Evolutionary conservation across 257 asterid species (phyloP).

Genomic region (Coffea eugenioides): DNA sequence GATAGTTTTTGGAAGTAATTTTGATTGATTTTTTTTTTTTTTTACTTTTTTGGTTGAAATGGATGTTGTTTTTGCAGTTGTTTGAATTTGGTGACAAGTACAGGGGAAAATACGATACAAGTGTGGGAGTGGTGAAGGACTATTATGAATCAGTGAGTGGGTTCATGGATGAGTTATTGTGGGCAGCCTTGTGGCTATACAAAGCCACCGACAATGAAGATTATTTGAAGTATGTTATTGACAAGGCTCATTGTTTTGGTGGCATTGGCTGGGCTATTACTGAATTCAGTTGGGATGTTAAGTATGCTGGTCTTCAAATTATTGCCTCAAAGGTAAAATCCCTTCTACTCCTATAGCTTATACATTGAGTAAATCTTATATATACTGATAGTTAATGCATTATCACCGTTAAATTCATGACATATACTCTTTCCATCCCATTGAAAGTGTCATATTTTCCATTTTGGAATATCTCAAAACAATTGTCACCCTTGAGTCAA

Average conservation of each 20-base stretch:
- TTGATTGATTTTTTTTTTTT: no score
- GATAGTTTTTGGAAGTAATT: no score
- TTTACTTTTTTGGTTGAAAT: background rate
- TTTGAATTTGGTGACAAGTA: conserved; percentile 82
- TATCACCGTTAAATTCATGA: no score
- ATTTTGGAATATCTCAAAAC: no score
- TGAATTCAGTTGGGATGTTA: conserved; percentile 96
- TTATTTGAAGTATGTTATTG: conserved; percentile 55
- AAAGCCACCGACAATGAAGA: conserved; percentile 62
- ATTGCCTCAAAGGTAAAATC: conserved; percentile 67
- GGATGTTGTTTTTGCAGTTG: conserved; percentile 39
- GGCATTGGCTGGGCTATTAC: conserved; percentile 83
- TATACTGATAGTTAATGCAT: no score
- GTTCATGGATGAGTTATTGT: conserved; percentile 78
- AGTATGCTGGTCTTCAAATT: conserved; percentile 79
- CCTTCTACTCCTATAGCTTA: no score
- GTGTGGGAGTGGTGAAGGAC: conserved; percentile 67
- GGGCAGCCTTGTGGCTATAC: conserved; percentile 94
- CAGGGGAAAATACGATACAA: conserved; percentile 69
- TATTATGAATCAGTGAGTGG: conserved; percentile 90
- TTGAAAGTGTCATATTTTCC: no score
- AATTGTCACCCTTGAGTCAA: no score
- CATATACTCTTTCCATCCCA: no score
- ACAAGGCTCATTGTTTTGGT: conserved; percentile 59
- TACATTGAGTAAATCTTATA: no score